Conservation (phyloP, 352 stramenopile species). For the Salisapilia sapeloensis region DNA sequence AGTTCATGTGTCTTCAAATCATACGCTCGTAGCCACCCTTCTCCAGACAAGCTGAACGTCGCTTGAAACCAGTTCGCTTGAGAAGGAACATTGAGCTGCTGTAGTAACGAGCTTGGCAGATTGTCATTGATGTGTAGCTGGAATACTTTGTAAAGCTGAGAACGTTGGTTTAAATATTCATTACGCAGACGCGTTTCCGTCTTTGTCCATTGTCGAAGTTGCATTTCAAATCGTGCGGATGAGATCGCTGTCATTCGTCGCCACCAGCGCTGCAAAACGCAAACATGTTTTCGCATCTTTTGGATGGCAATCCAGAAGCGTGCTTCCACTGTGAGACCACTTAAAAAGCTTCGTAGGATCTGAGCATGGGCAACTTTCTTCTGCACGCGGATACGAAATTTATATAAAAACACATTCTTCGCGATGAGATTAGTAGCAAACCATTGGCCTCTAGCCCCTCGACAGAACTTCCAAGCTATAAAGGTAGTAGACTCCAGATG, state of each 20-base stretch:
- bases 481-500: constrained; percentile 18
- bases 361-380: constrained; percentile 12
- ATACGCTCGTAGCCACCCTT: constrained; percentile 22
- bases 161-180: constrained; percentile 33
- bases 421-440: constrained; percentile 16
- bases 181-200: constrained; percentile 22
- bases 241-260: constrained; percentile 34
- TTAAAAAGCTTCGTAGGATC: constrained; percentile 22
- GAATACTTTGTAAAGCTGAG: constrained; percentile 34
- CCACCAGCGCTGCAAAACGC: constrained; percentile 45
- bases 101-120: constrained; percentile 8
- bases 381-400: constrained; percentile 17
- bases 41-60: constrained; percentile 21
- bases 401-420: constrained; percentile 15
- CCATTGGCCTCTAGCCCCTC: constrained; percentile 6
- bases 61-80: constrained; percentile 29
- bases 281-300: constrained; percentile 27
- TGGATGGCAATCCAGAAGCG: constrained; percentile 46
- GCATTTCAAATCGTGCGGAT: constrained; percentile 20
- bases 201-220: constrained; percentile 32
- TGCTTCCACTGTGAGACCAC: constrained; percentile 33
- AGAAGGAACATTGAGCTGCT: constrained; percentile 29
- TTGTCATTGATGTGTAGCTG: constrained; percentile 9
- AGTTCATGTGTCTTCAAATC: constrained; percentile 11
- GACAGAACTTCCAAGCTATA: constrained; percentile 15